Evolutionary conservation across 2,329 filamentous ascomycete genomes (phyloP).

Genomic region (Juglanconis juglandina): DNA sequence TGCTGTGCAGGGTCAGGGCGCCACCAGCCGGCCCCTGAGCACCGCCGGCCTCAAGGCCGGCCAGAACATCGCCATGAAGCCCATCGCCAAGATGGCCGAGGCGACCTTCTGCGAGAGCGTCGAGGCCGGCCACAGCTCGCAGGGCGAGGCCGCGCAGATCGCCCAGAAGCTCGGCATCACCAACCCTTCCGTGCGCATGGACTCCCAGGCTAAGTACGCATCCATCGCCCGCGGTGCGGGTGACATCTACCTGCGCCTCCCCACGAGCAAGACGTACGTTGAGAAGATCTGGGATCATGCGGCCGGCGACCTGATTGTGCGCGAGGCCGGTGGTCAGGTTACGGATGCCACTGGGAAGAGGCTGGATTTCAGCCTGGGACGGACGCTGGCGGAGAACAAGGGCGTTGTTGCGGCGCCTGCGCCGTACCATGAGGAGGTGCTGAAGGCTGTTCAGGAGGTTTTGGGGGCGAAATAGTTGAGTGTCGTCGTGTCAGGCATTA

Average conservation of each 20-base stretch:
- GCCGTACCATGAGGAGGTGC: slow-evolving; percentile 70
- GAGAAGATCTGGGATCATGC: slow-evolving; percentile 99
- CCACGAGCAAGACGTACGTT: slow-evolving; percentile 76
- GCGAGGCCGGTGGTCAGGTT: slow-evolving; percentile 88
- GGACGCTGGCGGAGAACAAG: slow-evolving; percentile 86
- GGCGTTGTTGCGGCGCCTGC: slow-evolving; percentile 86
- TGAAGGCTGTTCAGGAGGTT: slow-evolving; percentile 79
- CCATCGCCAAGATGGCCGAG: slow-evolving; percentile 67
- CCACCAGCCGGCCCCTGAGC: slow-evolving; percentile 71
- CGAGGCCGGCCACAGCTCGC: slow-evolving; percentile 86
- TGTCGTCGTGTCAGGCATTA: neutral
- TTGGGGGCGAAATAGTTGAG: slow-evolving; percentile 44
- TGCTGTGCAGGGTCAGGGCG: slow-evolving; percentile 74
- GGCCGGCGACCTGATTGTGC: slow-evolving; percentile 87
- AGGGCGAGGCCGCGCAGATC: slow-evolving; percentile 82
- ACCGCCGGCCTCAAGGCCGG: slow-evolving; percentile 50
- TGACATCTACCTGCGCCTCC: slow-evolving; percentile 89
- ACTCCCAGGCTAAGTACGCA: slow-evolving; percentile 97
- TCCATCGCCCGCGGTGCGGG: slow-evolving; percentile 91
- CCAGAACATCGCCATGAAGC: slow-evolving; percentile 74
- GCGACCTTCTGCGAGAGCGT: slow-evolving; percentile 97
- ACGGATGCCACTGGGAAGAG: slow-evolving; percentile 83
- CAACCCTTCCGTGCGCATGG: slow-evolving; percentile 86
- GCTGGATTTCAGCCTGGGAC: slow-evolving; percentile 80
- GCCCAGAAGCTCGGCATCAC: slow-evolving; percentile 83